Evolutionary conservation across 208 protist genomes (phyloP), one percentile per base, ranked within the genome.

Genomic region (Leishmania aethiopica): DNA sequence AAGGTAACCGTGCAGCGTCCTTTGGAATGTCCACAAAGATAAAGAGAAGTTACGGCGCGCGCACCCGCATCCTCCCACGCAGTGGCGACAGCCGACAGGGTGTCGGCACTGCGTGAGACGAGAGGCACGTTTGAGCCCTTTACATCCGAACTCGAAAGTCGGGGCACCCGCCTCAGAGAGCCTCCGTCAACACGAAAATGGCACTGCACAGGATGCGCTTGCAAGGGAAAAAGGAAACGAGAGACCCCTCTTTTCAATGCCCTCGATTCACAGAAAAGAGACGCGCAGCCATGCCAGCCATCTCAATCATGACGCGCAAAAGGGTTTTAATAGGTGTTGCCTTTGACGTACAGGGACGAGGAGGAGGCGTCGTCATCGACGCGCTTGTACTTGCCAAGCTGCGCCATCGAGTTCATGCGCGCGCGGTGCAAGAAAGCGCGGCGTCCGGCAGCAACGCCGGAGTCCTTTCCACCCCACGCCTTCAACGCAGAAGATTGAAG

Each of bases 381-480:
- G 79, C 91, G 92, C 76, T 89, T 88, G 92, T 97, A 97, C 84
- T 89, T 86, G 84, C 94, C 94, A 42, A 93, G 90, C 78, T 92
- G 87, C 11, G 94, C 94, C 32, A 88, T 53, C 49, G 94, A 97
- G 87, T 97, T 97, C 93, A 97, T 97, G 71, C 85, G 74, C 0
- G 93, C 93, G 57, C 93, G 91, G 92, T 97, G 93, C 77, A 97
- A 81, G 87, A 96, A 94, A 40, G 90, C 89, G 69, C 55, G 99
- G 49, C 72, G 72, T 32, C 72, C 72, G 49, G 72, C 72, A 60
- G 72, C 49, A 25, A 76, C 49, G 49, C 72, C 72, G 15, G 72
- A 76, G 32, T 93, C 87, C 87, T 99, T 98, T 73, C 98, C 98
- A 51, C 79, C 84, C 98, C 98, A 99, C 35, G 96, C 92, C 89